phyloP scores from a whole-genome alignment of 331 rosid species.

The Malus hybrid region DNA sequence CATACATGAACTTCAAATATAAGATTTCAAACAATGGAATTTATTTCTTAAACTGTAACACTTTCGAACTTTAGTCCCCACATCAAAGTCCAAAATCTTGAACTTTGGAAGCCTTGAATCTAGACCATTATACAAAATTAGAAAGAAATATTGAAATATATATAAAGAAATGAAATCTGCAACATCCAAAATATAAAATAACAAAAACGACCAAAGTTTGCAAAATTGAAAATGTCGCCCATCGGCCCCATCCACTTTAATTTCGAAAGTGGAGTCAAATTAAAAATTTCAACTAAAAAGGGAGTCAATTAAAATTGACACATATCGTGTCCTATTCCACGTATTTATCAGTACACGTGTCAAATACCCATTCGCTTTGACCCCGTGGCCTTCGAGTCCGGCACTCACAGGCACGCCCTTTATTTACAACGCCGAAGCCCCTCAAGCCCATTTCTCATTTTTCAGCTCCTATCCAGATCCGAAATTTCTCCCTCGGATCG shows the following conservation, averaged over 20 bases:
- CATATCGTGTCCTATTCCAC: not conserved
- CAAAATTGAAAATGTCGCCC: too few species aligned
- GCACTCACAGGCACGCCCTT: not conserved
- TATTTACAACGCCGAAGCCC: not conserved
- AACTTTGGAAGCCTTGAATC: too few species aligned
- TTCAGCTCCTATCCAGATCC: not conserved
- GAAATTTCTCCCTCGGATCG: constrained; percentile 13
- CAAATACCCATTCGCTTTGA: not conserved
- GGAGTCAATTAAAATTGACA: too few species aligned
- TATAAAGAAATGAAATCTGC: not conserved
- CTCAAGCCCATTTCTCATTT: not conserved
- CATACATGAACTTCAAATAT: too few species aligned
- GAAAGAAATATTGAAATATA: not conserved
- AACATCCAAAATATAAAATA: too few species aligned
- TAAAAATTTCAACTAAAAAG: not conserved
- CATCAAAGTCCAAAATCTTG: too few species aligned
- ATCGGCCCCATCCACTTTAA: too few species aligned
- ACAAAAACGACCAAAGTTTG: too few species aligned
- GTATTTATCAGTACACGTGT: not conserved
- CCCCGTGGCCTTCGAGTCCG: not conserved
- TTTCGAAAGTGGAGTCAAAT: not conserved
- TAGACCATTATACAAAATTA: not conserved
- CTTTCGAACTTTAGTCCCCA: too few species aligned
- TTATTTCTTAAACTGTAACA: too few species aligned
- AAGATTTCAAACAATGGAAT: too few species aligned